Percentiles rank a stretch among this genome's conserved stretches.
These are phyloP conservation scores for Coemansia sp. DNA, from an alignment of 192 early-diverging fungal species.

Conservation along the genomic window DNA sequence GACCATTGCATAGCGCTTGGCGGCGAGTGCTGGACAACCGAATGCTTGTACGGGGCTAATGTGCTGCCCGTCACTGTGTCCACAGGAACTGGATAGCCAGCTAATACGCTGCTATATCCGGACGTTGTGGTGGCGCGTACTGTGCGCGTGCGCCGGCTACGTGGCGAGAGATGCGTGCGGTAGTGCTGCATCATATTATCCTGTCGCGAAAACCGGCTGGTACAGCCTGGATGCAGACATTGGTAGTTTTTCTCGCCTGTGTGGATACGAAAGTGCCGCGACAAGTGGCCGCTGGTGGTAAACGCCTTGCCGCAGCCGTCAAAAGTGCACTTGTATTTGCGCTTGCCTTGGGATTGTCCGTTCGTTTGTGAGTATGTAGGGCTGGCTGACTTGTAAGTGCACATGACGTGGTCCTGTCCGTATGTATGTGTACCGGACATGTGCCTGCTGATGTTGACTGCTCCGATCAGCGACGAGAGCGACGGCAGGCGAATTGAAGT, in stretches of 20 bases:
- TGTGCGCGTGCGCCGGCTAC: conserved; percentile 55
- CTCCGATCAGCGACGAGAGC: conserved; percentile 36
- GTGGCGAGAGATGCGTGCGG: conserved; percentile 73
- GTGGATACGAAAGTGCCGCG: conserved; percentile 79
- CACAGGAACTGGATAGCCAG: not conserved
- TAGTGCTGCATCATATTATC: conserved; percentile 91
- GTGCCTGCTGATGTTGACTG: conserved; percentile 9
- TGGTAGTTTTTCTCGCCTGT: conserved; percentile 79
- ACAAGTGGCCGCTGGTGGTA: conserved; percentile 83
- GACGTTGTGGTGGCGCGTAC: conserved; percentile 5
- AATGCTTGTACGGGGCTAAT: conserved; percentile 3
- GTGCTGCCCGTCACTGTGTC: not conserved
- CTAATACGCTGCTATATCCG: conserved; percentile 4
- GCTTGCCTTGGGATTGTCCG: conserved; percentile 53
- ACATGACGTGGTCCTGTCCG: not conserved
- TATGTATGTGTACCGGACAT: conserved; percentile 2
- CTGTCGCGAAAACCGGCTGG: conserved; percentile 73
- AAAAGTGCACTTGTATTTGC: conserved; percentile 70
- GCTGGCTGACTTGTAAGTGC: conserved; percentile 2
- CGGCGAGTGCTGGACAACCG: conserved; percentile 1
- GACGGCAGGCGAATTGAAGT: conserved; percentile 34
- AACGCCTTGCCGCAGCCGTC: conserved; percentile 73
- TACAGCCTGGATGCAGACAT: conserved; percentile 69
- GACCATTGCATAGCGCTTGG: not conserved
- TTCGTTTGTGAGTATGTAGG: conserved; percentile 20